phyloP scores from a whole-genome alignment of 495 filamentous ascomycete genomes.

The Aspergillus asperescens region DNA sequence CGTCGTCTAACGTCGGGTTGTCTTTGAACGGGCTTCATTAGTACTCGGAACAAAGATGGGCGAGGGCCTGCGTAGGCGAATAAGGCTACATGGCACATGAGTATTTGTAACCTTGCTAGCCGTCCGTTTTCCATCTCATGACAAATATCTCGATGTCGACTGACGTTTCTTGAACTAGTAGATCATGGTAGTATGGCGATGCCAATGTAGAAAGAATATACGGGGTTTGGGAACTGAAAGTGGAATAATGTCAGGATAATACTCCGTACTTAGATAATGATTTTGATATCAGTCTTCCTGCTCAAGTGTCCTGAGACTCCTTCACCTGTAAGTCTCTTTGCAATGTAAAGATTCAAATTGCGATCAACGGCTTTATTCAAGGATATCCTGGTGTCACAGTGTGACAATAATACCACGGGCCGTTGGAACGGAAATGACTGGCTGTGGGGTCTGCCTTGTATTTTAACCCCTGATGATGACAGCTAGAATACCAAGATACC shows the following conservation, averaged over 20 bases:
- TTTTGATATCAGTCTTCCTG: too few relatives aligned
- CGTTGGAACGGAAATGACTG: slow-evolving; percentile 10
- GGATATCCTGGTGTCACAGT: not conserved
- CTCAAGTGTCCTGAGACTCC: too few relatives aligned
- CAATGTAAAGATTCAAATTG: not conserved
- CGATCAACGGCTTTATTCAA: slow-evolving; percentile 4
- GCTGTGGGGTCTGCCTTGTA: slow-evolving; percentile 2
- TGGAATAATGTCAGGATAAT: too few relatives aligned
- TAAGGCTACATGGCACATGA: slow-evolving; percentile 5
- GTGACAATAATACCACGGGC: slow-evolving; percentile 2
- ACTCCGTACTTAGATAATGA: too few relatives aligned
- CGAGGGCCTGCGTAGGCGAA: not conserved
- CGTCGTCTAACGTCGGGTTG: not conserved
- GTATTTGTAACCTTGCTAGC: not conserved
- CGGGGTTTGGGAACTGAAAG: too few relatives aligned
- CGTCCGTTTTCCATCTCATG: not conserved
- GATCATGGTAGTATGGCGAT: too few relatives aligned
- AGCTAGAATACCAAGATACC: slow-evolving; percentile 3
- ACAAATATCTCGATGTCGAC: slow-evolving; percentile 1
- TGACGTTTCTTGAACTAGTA: too few relatives aligned
- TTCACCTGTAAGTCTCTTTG: too few relatives aligned
- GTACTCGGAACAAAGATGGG: slow-evolving; percentile 4
- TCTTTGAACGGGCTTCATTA: not conserved
- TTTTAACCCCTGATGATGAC: slow-evolving; percentile 16
- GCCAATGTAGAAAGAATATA: too few relatives aligned